Evolutionary conservation across 208 protist species (phyloP).

Genomic region (Tritrichomonas musculus): DNA sequence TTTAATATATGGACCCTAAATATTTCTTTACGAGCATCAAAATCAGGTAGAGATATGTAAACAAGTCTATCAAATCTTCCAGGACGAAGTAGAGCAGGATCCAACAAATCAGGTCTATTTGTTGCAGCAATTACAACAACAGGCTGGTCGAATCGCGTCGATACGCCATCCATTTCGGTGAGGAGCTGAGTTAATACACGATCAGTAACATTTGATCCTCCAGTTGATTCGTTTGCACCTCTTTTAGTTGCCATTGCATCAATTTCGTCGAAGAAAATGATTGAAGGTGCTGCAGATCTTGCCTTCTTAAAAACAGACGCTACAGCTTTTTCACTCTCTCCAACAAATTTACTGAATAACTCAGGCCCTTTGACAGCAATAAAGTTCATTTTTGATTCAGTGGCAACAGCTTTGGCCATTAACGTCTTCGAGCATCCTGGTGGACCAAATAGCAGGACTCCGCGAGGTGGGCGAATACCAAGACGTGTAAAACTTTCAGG

Average conservation of each 20-base stretch:
- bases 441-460: conserved; percentile 84
- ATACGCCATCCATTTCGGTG: conserved; percentile 91
- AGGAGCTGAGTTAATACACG: conserved; percentile 92
- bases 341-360: conserved; percentile 78
- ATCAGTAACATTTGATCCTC: conserved; percentile 61
- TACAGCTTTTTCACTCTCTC: conserved; percentile 79
- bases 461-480: conserved; percentile 71
- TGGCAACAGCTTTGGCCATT: conserved; percentile 96
- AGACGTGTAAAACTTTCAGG: conserved; percentile 73
- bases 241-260: conserved; percentile 71
- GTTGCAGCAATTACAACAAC: conserved; percentile 96
- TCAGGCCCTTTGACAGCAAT: conserved; percentile 99
- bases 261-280: conserved; percentile 87
- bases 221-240: conserved; percentile 50
- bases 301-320: conserved; percentile 73
- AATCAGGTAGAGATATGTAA: conserved; percentile 73
- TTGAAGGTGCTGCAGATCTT: conserved; percentile 66
- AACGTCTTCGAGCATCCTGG: conserved; percentile 98
- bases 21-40: conserved; percentile 62
- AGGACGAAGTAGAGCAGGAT: conserved; percentile 87
- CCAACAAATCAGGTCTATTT: conserved; percentile 90
- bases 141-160: conserved; percentile 38
- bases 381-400: conserved; percentile 99
- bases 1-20: background rate
- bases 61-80: conserved; percentile 81